Percentiles rank a stretch among this genome's conserved stretches.
Evolutionary conservation across 257 asterid species (phyloP).

Genomic region (Nicotiana paniculata): DNA sequence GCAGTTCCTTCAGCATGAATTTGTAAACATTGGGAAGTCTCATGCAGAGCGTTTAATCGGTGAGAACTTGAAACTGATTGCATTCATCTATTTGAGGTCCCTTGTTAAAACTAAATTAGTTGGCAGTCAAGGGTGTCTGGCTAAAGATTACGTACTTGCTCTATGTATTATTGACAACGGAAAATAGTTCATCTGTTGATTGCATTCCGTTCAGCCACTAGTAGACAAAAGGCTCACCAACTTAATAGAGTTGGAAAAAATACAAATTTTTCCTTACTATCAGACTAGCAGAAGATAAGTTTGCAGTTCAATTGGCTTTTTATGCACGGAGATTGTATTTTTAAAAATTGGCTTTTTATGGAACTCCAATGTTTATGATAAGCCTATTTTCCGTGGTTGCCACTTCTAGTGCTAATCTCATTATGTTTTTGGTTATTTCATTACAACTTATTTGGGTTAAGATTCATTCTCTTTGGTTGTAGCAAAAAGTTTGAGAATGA

Average conservation of each 20-base stretch:
- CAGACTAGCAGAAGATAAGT: not conserved
- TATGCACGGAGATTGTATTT: not conserved
- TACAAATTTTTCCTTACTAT: not conserved
- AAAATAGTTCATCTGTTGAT: not conserved
- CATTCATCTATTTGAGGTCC: not conserved
- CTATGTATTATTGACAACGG: not conserved
- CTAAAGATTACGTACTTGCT: not conserved
- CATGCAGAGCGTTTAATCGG: constrained; percentile 83
- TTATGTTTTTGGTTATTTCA: not conserved
- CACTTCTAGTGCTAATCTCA: not conserved
- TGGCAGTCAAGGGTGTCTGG: not conserved
- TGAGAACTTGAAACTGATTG: constrained; percentile 20
- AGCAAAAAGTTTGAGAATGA: not conserved
- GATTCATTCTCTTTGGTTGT: not conserved
- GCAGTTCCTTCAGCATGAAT: constrained; percentile 90
- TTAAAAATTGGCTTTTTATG: not conserved
- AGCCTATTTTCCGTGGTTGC: not conserved
- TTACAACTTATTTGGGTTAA: not conserved
- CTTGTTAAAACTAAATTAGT: not conserved
- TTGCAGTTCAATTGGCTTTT: not conserved
- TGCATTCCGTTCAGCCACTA: not conserved
- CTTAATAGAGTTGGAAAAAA: not conserved
- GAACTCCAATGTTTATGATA: not conserved
- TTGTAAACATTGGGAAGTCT: constrained; percentile 76
- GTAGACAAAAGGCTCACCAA: not conserved